Conservation (phyloP, 768 basidiomycete genomes). For the Xanthoconium stramineum region DNA sequence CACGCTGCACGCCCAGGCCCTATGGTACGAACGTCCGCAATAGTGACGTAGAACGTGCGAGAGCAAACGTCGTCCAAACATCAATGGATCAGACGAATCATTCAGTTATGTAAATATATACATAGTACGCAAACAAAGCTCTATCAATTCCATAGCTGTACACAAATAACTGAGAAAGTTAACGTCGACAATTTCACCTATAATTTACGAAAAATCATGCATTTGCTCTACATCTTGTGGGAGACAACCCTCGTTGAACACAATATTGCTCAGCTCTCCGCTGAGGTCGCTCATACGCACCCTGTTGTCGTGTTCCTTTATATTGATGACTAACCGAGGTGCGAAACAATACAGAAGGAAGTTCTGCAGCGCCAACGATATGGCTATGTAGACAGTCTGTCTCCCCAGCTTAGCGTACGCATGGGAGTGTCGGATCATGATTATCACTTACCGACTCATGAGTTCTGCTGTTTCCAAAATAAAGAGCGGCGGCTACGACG, state of each 20-base stretch:
- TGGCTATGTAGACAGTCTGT: slow-evolving; percentile 8
- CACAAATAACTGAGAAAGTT: too few species aligned
- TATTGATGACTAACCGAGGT: slow-evolving; percentile 18
- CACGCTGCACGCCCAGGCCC: too few species aligned
- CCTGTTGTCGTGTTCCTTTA: slow-evolving; percentile 9
- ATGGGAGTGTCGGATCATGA: too few species aligned
- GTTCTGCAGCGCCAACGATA: slow-evolving; percentile 13
- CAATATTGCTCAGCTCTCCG: not conserved
- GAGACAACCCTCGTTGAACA: not conserved
- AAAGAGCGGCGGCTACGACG: not conserved
- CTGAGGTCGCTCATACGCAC: slow-evolving; percentile 6
- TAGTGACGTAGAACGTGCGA: too few species aligned
- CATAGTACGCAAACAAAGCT: too few species aligned
- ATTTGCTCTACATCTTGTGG: not conserved
- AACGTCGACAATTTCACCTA: too few species aligned
- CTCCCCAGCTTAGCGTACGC: too few species aligned
- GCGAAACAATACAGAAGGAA: slow-evolving; percentile 18
- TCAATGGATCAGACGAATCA: too few species aligned
- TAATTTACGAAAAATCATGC: not conserved
- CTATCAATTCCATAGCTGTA: too few species aligned
- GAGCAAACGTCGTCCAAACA: too few species aligned
- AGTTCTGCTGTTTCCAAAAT: not conserved
- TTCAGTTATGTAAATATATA: too few species aligned
- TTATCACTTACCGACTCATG: not conserved
- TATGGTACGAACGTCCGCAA: too few species aligned